Evolutionary conservation across 2,329 filamentous ascomycete species (phyloP).

Genomic region (Ciborinia camelliae): DNA sequence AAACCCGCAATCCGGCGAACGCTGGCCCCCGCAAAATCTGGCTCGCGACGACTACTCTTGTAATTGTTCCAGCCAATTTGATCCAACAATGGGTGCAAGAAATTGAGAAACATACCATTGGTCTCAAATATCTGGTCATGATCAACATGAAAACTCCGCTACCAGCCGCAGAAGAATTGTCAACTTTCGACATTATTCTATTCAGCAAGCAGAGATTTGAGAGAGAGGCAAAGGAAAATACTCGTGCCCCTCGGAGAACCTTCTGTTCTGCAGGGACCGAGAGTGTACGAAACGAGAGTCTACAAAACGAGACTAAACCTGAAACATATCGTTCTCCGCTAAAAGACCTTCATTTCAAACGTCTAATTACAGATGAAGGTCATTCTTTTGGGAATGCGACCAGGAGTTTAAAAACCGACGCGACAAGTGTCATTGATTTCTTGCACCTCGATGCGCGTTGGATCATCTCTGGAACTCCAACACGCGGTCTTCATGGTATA

Average conservation of each 20-base stretch:
- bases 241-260: background rate
- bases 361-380: slow-evolving; percentile 89
- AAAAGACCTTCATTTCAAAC: slow-evolving; percentile 73
- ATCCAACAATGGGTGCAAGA: slow-evolving; percentile 81
- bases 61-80: slow-evolving; percentile 81
- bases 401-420: slow-evolving; percentile 52
- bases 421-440: slow-evolving; percentile 50
- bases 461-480: slow-evolving; percentile 89
- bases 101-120: slow-evolving; percentile 70
- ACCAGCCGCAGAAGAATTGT: slow-evolving; percentile 56
- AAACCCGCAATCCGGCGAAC: slow-evolving; percentile 40
- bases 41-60: slow-evolving; percentile 66
- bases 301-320: slow-evolving; percentile 41
- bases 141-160: slow-evolving; percentile 50
- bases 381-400: slow-evolving; percentile 73
- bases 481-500: slow-evolving; percentile 75
- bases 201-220: slow-evolving; percentile 75
- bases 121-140: slow-evolving; percentile 63
- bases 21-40: slow-evolving; percentile 50
- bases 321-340: slow-evolving; percentile 52
- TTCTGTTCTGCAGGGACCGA: too few species aligned
- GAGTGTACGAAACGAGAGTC: too few species aligned
- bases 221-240: slow-evolving; percentile 44
- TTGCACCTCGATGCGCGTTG: slow-evolving; percentile 71
- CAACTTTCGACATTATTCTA: slow-evolving; percentile 70